These are phyloP conservation scores for Spiraea crenata DNA, from an alignment of 331 rosid species.

Conservation along the genomic window DNA sequence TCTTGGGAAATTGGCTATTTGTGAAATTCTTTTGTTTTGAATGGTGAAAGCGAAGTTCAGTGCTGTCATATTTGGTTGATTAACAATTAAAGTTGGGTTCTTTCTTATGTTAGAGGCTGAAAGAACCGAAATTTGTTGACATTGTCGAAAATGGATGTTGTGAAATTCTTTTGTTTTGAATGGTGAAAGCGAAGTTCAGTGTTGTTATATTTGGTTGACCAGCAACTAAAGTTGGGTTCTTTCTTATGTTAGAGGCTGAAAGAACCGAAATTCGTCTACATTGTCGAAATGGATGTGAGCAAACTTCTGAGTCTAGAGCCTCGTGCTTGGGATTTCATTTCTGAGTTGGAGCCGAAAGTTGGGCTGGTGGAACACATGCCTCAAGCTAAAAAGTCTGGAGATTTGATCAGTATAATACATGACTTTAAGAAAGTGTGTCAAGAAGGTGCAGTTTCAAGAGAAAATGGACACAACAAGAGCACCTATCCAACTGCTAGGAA, in stretches of 20 bases:
- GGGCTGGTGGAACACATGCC: conserved; percentile 72
- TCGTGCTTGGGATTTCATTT: conserved; percentile 79
- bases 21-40: background rate
- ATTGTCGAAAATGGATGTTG: conserved; percentile 89
- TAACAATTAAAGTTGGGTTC: background rate
- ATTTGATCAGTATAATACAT: conserved; percentile 53
- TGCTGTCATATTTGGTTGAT: too few species aligned
- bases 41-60: background rate
- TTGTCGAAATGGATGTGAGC: conserved; percentile 86
- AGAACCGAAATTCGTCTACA: conserved; percentile 86
- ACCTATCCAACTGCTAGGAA: conserved; percentile 29
- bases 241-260: conserved; percentile 49
- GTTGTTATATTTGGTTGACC: too few species aligned
- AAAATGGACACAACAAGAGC: conserved; percentile 27
- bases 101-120: conserved; percentile 43
- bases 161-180: background rate
- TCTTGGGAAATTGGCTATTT: background rate
- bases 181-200: background rate
- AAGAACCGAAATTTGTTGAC: conserved; percentile 87
- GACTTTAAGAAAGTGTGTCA: conserved; percentile 40
- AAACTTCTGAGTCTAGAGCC: conserved; percentile 70
- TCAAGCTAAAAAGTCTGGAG: conserved; percentile 42
- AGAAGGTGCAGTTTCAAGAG: conserved; percentile 24
- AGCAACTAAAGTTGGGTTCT: background rate
- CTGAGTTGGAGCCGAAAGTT: conserved; percentile 73